Percentiles rank a stretch among this genome's conserved stretches.
Conservation (phyloP, 73 alveolate genomes). For the Blepharisma japonicum region DNA sequence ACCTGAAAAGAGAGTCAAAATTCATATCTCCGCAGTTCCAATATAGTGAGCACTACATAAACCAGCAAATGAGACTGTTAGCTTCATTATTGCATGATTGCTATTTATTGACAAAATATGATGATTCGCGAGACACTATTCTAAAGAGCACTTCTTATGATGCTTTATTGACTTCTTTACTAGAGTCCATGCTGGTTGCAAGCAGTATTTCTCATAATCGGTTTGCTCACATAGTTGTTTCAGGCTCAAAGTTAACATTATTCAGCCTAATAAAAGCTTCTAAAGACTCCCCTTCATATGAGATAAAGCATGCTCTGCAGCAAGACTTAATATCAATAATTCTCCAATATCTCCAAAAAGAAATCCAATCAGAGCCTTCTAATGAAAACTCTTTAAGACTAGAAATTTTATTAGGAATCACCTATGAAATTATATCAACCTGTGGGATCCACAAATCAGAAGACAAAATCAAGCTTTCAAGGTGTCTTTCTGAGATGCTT, state of each 20-base stretch:
- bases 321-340: neutral
- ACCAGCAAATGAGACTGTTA: constrained; percentile 13
- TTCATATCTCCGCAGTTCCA: constrained; percentile 10
- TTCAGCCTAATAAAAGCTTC: neutral
- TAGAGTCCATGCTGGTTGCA: neutral
- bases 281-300: neutral
- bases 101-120: neutral
- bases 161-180: neutral
- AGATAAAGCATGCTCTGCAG: neutral
- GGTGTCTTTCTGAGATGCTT: neutral
- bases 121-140: neutral
- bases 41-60: neutral
- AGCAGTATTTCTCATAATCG: neutral
- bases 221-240: neutral
- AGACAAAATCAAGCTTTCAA: constrained; percentile 4
- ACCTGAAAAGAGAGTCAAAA: neutral
- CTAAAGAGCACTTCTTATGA: neutral
- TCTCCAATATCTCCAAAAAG: neutral
- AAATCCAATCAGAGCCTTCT: neutral
- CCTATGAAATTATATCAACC: neutral
- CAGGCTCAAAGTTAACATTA: constrained; percentile 4
- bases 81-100: neutral
- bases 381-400: constrained; percentile 4
- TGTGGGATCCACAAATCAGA: constrained; percentile 1
- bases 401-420: neutral